These are phyloP conservation scores for Xylaria scruposa DNA, from an alignment of 495 filamentous ascomycete species.

Conservation along the genomic window DNA sequence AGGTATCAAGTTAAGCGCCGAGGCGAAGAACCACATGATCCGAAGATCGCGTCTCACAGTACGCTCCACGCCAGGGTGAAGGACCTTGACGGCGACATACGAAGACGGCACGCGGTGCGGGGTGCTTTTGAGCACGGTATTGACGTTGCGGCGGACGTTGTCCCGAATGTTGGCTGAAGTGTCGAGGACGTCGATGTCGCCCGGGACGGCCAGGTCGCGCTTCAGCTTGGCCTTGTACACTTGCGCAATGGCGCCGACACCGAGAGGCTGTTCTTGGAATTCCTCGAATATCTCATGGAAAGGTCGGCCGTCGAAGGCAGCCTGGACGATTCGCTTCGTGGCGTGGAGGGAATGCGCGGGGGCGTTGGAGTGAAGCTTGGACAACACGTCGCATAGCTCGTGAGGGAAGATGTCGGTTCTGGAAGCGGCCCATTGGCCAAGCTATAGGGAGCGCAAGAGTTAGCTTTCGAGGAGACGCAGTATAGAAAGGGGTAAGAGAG, in stretches of 20 bases:
- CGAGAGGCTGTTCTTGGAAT: constrained; percentile 88
- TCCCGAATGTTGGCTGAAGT: constrained; percentile 63
- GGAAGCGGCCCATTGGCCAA: constrained; percentile 99
- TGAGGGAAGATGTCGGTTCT: constrained; percentile 97
- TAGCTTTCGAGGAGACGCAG: constrained; percentile 24
- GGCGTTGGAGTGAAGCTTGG: constrained; percentile 90
- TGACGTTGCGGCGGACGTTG: constrained; percentile 80
- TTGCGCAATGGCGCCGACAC: constrained; percentile 96
- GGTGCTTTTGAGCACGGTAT: constrained; percentile 81
- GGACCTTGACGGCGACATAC: constrained; percentile 95
- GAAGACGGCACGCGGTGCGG: constrained; percentile 86
- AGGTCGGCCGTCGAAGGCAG: constrained; percentile 77
- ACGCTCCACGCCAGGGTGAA: constrained; percentile 90
- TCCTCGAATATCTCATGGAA: constrained; percentile 98
- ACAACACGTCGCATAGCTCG: constrained; percentile 92
- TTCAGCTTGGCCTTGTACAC: constrained; percentile 96
- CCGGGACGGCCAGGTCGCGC: constrained; percentile 70
- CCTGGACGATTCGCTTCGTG: constrained; percentile 78
- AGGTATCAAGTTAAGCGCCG: constrained; percentile 82
- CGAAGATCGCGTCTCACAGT: constrained; percentile 85
- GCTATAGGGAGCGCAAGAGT: constrained; percentile 55
- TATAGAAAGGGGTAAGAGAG: not conserved
- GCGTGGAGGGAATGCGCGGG: constrained; percentile 85
- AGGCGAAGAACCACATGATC: constrained; percentile 95
- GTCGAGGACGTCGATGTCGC: constrained; percentile 62